Conservation (phyloP, 176 grass and related monocot species). For the Musa troglodytarum region DNA sequence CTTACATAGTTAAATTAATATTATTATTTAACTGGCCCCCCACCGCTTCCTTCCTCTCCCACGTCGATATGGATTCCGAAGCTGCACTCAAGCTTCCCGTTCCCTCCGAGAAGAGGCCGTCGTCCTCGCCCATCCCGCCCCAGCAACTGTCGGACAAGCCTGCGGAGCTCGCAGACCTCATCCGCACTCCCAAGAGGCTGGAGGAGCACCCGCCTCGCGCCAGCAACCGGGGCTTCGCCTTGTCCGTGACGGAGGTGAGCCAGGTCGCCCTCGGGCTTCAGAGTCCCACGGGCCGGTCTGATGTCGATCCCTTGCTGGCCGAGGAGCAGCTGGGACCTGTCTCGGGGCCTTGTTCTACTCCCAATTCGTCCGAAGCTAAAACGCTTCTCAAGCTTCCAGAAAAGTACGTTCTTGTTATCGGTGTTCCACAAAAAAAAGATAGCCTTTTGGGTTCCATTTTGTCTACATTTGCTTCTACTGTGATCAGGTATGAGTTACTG, state of each 20-base stretch:
- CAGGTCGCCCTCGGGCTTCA: slow-evolving; percentile 38
- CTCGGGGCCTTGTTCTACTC: background rate
- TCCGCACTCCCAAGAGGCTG: slow-evolving; percentile 41
- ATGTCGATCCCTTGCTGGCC: slow-evolving; percentile 30
- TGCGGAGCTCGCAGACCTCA: slow-evolving; percentile 6
- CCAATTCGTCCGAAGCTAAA: slow-evolving; percentile 25
- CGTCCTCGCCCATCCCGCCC: background rate
- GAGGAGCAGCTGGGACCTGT: slow-evolving; percentile 34
- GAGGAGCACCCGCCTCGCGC: slow-evolving; percentile 13
- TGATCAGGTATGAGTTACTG: slow-evolving; percentile 56
- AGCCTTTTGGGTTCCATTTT: background rate
- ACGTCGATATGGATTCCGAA: background rate
- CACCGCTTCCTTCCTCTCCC: too few relatives aligned
- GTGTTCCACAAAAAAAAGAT: too few relatives aligned
- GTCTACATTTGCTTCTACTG: background rate
- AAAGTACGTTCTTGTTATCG: slow-evolving; percentile 34
- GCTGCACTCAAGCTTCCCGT: background rate
- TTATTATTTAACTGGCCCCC: too few relatives aligned
- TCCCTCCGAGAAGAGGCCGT: background rate
- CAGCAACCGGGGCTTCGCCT: slow-evolving; percentile 36
- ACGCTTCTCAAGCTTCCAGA: slow-evolving; percentile 46
- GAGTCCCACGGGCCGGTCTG: background rate
- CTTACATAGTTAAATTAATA: too few relatives aligned
- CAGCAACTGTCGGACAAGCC: background rate
- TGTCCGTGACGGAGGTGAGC: slow-evolving; percentile 51